Percentiles rank a stretch among this genome's conserved stretches.
These are phyloP conservation scores for Arbutus unedo DNA, from an alignment of 148 eudicot genomes.

Conservation along the genomic window DNA sequence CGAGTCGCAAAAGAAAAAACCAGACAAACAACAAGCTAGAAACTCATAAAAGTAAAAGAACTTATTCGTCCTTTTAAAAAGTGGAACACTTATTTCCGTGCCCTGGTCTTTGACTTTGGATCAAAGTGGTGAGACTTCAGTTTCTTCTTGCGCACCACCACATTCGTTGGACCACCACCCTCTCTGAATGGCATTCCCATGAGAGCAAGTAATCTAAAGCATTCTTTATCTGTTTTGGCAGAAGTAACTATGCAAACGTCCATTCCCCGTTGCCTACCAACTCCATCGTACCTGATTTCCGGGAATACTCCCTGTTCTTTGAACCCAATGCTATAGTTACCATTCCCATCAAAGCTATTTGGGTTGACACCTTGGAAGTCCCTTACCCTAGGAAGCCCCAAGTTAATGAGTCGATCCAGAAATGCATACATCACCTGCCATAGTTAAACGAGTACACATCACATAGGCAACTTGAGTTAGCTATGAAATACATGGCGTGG, in stretches of 20 bases:
- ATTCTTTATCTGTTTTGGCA: slow-evolving; percentile 91
- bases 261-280: slow-evolving; percentile 92
- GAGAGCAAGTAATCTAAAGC: slow-evolving; percentile 57
- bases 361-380: slow-evolving; percentile 94
- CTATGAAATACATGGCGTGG: background rate
- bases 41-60: background rate
- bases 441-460: background rate
- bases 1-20: background rate
- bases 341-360: slow-evolving; percentile 92
- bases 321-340: slow-evolving; percentile 86
- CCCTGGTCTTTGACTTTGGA: slow-evolving; percentile 50
- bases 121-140: slow-evolving; percentile 80
- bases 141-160: slow-evolving; percentile 72
- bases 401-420: slow-evolving; percentile 83
- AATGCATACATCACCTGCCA: slow-evolving; percentile 84
- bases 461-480: background rate
- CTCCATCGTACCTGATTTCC: slow-evolving; percentile 59
- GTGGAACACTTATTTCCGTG: slow-evolving; percentile 28
- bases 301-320: slow-evolving; percentile 89
- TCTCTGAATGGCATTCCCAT: slow-evolving; percentile 99
- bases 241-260: slow-evolving; percentile 89
- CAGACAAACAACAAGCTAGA: background rate
- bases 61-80: background rate
- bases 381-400: slow-evolving; percentile 88
- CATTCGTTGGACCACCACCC: slow-evolving; percentile 43